phyloP scores from a whole-genome alignment of 2,329 filamentous ascomycete genomes.

The Monosporascus sp. region DNA sequence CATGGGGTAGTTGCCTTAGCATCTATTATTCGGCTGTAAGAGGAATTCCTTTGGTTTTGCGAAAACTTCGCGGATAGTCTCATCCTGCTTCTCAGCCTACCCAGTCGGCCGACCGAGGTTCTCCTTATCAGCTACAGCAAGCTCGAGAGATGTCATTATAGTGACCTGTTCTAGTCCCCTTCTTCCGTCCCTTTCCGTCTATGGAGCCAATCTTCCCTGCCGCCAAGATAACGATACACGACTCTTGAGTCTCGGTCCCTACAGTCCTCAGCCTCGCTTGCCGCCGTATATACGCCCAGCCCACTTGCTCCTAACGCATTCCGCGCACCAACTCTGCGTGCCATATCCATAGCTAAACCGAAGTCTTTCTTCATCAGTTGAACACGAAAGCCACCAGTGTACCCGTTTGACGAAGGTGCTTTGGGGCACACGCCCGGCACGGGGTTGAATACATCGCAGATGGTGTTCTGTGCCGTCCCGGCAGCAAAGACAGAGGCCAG shows the following conservation, averaged over 20 bases:
- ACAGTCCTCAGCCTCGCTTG: slow-evolving; percentile 45
- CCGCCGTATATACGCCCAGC: slow-evolving; percentile 44
- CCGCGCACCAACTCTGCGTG: slow-evolving; percentile 43
- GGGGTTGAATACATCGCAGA: slow-evolving; percentile 27
- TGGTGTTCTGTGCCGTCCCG: slow-evolving; percentile 25
- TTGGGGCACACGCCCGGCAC: slow-evolving; percentile 27
- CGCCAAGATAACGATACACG: slow-evolving; percentile 50
- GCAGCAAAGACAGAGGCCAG: slow-evolving; percentile 28
- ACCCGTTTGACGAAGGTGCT: slow-evolving; percentile 24
- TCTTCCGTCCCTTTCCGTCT: too few species aligned
- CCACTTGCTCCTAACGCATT: slow-evolving; percentile 45
- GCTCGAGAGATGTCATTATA: too few species aligned
- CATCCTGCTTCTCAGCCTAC: too few species aligned
- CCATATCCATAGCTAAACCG: slow-evolving; percentile 47
- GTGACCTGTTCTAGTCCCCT: too few species aligned
- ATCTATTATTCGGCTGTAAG: too few species aligned
- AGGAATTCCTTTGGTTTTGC: too few species aligned
- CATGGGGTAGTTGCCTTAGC: too few species aligned
- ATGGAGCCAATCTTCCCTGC: slow-evolving; percentile 42
- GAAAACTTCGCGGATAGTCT: too few species aligned
- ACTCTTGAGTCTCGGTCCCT: slow-evolving; percentile 51
- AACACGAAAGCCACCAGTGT: slow-evolving; percentile 50
- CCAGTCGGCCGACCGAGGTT: too few species aligned
- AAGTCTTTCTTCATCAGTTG: slow-evolving; percentile 58
- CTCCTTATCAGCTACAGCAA: too few species aligned